These are phyloP conservation scores for Yamadazyma diddensiae DNA, from an alignment of 1,139 yeast genomes.

Conservation along the genomic window DNA sequence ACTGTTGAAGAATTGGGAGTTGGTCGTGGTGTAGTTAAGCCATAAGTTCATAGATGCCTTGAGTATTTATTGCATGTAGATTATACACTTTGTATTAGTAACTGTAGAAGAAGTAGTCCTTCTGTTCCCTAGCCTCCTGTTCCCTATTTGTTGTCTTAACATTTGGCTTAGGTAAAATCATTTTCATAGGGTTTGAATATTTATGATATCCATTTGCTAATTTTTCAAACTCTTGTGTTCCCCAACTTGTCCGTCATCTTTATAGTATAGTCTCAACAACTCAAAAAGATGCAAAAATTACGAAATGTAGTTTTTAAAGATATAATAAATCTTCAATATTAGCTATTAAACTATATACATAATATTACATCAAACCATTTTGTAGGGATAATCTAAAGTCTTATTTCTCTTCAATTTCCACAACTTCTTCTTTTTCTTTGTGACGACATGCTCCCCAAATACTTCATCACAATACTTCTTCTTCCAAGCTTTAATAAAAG, in stretches of 20 bases:
- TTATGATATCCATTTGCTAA: no score
- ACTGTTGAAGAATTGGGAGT: constrained; percentile 75
- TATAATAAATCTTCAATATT: neutral
- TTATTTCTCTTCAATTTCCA: constrained; percentile 85
- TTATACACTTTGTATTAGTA: no score
- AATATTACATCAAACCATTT: constrained; percentile 18
- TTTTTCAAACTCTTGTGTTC: no score
- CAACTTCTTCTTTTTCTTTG: constrained; percentile 80
- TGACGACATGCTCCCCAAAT: constrained; percentile 80
- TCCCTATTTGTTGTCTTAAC: no score
- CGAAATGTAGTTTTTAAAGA: neutral
- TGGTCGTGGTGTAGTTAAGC: constrained; percentile 52
- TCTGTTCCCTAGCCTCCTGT: no score
- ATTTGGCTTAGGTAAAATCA: no score
- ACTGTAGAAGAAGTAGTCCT: no score
- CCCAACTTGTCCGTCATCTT: no score
- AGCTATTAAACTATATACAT: neutral
- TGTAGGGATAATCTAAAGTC: constrained; percentile 78
- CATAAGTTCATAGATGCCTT: constrained; percentile 13
- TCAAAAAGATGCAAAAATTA: no score
- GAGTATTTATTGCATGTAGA: no score
- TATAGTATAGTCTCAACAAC: no score
- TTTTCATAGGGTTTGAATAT: no score
- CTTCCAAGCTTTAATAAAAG: constrained; percentile 79
- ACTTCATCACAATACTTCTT: constrained; percentile 73